Conservation (phyloP, 768 basidiomycete genomes). For the Tephrocybe sp. region DNA sequence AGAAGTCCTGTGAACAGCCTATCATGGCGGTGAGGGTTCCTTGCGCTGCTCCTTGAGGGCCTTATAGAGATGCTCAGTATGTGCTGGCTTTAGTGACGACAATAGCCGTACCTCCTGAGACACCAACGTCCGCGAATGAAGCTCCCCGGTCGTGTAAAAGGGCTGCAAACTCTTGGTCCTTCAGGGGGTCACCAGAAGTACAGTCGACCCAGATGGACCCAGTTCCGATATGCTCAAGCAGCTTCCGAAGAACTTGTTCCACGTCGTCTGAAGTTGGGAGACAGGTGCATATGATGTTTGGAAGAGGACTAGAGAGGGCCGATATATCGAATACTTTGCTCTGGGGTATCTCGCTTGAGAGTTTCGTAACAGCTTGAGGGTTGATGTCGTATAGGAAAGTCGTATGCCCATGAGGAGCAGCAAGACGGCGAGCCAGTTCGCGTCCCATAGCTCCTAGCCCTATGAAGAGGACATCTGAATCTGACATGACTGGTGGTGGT, state of each 20-base stretch:
- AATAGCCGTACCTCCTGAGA: slow-evolving; percentile 4
- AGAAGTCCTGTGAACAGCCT: slow-evolving; percentile 6
- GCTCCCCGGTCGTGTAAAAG: slow-evolving; percentile 1
- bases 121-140: slow-evolving; percentile 6
- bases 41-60: slow-evolving; percentile 9
- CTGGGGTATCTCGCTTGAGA: neutral
- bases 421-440: slow-evolving; percentile 7
- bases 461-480: slow-evolving; percentile 9
- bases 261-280: slow-evolving; percentile 13
- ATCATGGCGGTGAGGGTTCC: slow-evolving; percentile 12
- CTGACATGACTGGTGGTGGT: neutral
- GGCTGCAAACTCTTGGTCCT: slow-evolving; percentile 1
- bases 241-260: neutral
- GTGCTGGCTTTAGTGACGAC: neutral
- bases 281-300: slow-evolving; percentile 8
- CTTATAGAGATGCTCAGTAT: neutral
- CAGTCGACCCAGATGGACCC: slow-evolving; percentile 12
- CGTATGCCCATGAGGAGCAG: slow-evolving; percentile 3
- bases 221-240: neutral
- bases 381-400: slow-evolving; percentile 11
- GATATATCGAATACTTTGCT: slow-evolving; percentile 5
- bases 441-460: slow-evolving; percentile 13
- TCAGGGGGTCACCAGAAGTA: slow-evolving; percentile 10
- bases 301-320: slow-evolving; percentile 1
- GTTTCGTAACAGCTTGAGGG: neutral